Base-by-base conservation (phyloP, 2,329 filamentous ascomycete genomes). In the Zymoseptoria tritici region DNA sequence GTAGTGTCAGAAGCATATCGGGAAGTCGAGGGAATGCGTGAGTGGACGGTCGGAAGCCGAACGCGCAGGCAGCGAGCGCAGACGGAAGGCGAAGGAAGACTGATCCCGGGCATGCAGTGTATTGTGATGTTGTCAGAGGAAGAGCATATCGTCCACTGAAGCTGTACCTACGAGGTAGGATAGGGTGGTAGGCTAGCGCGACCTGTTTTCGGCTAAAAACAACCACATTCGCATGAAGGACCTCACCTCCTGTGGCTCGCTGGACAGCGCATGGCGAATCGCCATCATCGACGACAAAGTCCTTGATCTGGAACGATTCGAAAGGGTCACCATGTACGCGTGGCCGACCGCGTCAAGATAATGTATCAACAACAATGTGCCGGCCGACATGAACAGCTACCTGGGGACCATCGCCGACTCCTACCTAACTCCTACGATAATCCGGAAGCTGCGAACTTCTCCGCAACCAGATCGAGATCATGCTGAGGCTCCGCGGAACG, bases 1-100 rank as follows among this genome's bases (percentile, higher is more conserved):
- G 59, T 52, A 29, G 57, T 42, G 52, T 57, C 60, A 7, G 52
- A 53, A 22, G 16, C 36, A 46, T 46, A n/a, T 16, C 36, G 13
- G 36, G 36, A 13, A 11, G 13, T 46, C 13, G 36, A n/a, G 1
- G 11, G 13, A 7, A 46, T 13, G 11, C 36, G 36, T 16, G 36
- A 42, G 36, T 16, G 36, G 36, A 16, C 36, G 9, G 36, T 16
- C 16, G 36, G 36, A 46, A 16, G 36, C 36, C 36, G 36, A 46
- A 46, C 16, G 36, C 36, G 36, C 36, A 46, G 36, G 16, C 36
- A 46, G 11, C 36, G 36, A 46, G 36, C 36, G 36, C 36, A 46
- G 36, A 46, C 36, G 36, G 36, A n/a, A 46, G 36, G 36, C 36
- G 36, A 46, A n/a, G 36, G 16, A 46, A 46, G 13, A n/a, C 13